phyloP scores from a whole-genome alignment of 2,329 filamentous ascomycete genomes.

The Diatrype stigma region DNA sequence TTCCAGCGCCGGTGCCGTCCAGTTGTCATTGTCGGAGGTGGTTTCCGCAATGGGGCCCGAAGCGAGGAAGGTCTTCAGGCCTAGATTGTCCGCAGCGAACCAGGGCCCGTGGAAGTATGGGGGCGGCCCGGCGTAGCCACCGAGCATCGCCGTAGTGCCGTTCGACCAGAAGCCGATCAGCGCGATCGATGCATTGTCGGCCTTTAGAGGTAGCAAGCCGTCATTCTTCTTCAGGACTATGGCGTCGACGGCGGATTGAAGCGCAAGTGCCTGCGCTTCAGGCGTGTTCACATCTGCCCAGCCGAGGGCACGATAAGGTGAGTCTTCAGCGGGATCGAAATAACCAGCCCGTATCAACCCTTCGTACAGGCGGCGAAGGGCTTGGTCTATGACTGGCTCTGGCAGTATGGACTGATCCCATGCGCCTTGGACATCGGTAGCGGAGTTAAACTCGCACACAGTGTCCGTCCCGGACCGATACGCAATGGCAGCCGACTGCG shows the following conservation, averaged over 20 bases:
- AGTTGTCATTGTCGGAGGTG: slow-evolving; percentile 25
- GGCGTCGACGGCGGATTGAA: slow-evolving; percentile 20
- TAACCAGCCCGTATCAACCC: slow-evolving; percentile 30
- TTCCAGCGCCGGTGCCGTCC: slow-evolving; percentile 31
- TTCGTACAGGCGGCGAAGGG: slow-evolving; percentile 27
- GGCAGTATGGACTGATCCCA: slow-evolving; percentile 26
- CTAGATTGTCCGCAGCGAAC: slow-evolving; percentile 44
- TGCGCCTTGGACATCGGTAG: slow-evolving; percentile 23
- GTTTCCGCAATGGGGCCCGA: slow-evolving; percentile 24
- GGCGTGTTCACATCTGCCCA: slow-evolving; percentile 24
- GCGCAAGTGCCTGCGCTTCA: slow-evolving; percentile 17
- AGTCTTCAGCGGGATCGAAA: slow-evolving; percentile 22
- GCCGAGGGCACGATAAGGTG: slow-evolving; percentile 16
- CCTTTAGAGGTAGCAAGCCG: slow-evolving; percentile 17
- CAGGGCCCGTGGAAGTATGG: slow-evolving; percentile 51
- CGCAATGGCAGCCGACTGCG: slow-evolving; percentile 30
- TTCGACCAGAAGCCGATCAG: slow-evolving; percentile 23
- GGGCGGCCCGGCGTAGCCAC: slow-evolving; percentile 43
- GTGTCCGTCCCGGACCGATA: slow-evolving; percentile 33
- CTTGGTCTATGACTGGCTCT: slow-evolving; percentile 24
- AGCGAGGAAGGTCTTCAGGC: slow-evolving; percentile 41
- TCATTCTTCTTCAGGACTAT: slow-evolving; percentile 27
- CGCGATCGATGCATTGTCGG: slow-evolving; percentile 16
- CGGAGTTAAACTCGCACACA: slow-evolving; percentile 23
- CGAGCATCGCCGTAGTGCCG: slow-evolving; percentile 14